Evolutionary conservation across 2,329 filamentous ascomycete species (phyloP).

Genomic region (Colletotrichum viniferum): DNA sequence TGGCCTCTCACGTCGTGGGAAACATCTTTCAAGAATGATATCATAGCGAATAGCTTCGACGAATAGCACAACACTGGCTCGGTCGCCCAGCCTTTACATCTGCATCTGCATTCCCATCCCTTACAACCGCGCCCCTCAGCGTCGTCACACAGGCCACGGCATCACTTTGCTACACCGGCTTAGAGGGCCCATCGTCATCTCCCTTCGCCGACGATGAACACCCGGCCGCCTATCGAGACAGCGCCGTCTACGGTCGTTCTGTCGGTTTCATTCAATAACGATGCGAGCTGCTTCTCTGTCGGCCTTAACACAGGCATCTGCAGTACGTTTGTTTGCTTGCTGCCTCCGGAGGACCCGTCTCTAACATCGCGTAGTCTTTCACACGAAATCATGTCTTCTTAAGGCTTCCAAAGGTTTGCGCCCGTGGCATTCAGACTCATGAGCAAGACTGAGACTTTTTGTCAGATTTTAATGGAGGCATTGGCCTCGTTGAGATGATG

Average conservation of each 20-base stretch:
- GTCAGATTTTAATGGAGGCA: slow-evolving; percentile 78
- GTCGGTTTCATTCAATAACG: slow-evolving; percentile 84
- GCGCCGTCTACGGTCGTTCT: slow-evolving; percentile 76
- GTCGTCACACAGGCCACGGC: not conserved
- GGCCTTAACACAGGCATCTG: slow-evolving; percentile 87
- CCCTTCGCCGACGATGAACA: slow-evolving; percentile 73
- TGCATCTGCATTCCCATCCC: not conserved
- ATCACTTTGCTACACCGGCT: not conserved
- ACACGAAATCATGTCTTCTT: slow-evolving; percentile 73
- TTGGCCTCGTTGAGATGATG: slow-evolving; percentile 86
- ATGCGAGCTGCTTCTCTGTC: slow-evolving; percentile 84
- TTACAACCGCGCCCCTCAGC: not conserved
- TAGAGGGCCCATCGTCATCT: not conserved
- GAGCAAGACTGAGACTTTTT: not conserved
- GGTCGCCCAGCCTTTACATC: not conserved
- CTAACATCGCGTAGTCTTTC: slow-evolving; percentile 64
- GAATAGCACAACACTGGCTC: not conserved
- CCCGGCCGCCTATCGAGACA: slow-evolving; percentile 81
- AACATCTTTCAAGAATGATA: slow-evolving; percentile 3
- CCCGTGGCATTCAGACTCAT: too few species aligned
- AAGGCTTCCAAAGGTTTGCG: slow-evolving; percentile 56
- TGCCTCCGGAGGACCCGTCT: not conserved
- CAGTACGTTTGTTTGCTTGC: slow-evolving; percentile 55
- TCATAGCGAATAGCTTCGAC: not conserved
- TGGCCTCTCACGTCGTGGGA: not conserved